A percentile compares a stretch with the other conserved stretches of the same genome.
phyloP scores from a whole-genome alignment of 495 filamentous ascomycete genomes.

The Schizothecium vesticola region DNA sequence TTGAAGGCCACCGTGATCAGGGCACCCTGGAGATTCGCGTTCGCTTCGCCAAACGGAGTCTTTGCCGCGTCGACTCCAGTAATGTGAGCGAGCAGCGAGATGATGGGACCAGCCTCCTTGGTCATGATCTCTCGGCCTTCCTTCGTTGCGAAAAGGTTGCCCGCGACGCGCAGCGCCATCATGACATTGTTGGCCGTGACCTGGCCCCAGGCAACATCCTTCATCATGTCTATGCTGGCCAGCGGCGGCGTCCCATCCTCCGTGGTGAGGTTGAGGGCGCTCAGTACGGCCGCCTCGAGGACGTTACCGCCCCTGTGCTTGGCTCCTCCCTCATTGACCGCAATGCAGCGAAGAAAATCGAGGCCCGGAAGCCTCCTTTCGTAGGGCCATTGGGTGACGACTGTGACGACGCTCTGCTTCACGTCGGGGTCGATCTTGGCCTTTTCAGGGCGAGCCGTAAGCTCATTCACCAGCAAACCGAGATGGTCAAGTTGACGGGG shows the following conservation, averaged over 20 bases:
- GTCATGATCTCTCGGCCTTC: slow-evolving; percentile 61
- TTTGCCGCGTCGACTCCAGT: slow-evolving; percentile 45
- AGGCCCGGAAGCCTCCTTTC: slow-evolving; percentile 73
- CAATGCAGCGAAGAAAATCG: slow-evolving; percentile 77
- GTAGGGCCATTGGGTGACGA: slow-evolving; percentile 72
- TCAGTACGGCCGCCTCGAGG: neutral
- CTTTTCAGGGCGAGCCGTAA: slow-evolving; percentile 29
- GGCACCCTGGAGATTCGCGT: slow-evolving; percentile 77
- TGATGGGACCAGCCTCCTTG: slow-evolving; percentile 52
- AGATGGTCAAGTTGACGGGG: slow-evolving; percentile 54
- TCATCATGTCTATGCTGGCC: neutral
- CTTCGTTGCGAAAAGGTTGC: slow-evolving; percentile 79
- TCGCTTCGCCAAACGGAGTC: slow-evolving; percentile 49
- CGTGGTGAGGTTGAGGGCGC: neutral
- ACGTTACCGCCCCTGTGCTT: neutral
- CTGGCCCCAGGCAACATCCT: slow-evolving; percentile 5
- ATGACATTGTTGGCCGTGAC: slow-evolving; percentile 68
- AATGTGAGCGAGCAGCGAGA: slow-evolving; percentile 34
- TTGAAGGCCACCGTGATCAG: slow-evolving; percentile 81
- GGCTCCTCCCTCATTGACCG: slow-evolving; percentile 27
- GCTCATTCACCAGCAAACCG: slow-evolving; percentile 15
- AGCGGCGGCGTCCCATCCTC: neutral
- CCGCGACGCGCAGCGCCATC: slow-evolving; percentile 74
- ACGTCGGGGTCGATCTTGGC: slow-evolving; percentile 50
- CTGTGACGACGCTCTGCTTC: slow-evolving; percentile 53